Base-by-base conservation (phyloP, 192 early-diverging fungal species). In the Entrophospora sp. region DNA sequence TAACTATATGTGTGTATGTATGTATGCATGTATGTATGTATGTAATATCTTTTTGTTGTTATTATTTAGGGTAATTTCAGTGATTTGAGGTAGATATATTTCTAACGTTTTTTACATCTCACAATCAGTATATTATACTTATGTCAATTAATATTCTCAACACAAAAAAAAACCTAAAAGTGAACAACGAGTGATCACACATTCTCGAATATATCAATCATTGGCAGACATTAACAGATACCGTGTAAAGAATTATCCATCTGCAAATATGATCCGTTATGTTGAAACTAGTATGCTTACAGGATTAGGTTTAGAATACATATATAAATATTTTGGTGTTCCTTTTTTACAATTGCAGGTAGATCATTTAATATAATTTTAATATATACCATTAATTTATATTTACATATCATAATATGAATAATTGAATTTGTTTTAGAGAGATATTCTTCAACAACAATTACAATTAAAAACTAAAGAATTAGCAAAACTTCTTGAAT, bases 271-370 rank as follows among this genome's bases (percentile, higher is more conserved):
- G 31, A 60, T 83, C 27, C 78, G 82, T 25, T 81, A 80, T 56
- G 67, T 79, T 42, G 78, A 81, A 35, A 71, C 74, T 1, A 81
- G 80, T 34, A 77, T 84, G 78, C 66, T 71, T 32, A 71, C 73
- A 16, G 82, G 82, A 25, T 65, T 77, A 28, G 82, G 82, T 1
- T 57, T 84, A 12, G 74, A 79, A 27, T 81, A 78, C 48, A 78
- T 84, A 5, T 75, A 81, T 66, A 71, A 78, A 8, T 79, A 77
- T 25, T 73, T 84, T 27, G 79, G 82, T 9, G 75, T 84, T 31
- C 80, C 80, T 10, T 84, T 84, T 25, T 64, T 84, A 38, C 78
- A 81, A 49, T 71, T 84, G 8, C 69, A 80, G 77, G 81, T 83
- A 74, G 30, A 66, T 32, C 18, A 48, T 3, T 4, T n/a, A 4